Conservation (phyloP, 202 grass and related monocot species). For the Elaeis oleifera region DNA sequence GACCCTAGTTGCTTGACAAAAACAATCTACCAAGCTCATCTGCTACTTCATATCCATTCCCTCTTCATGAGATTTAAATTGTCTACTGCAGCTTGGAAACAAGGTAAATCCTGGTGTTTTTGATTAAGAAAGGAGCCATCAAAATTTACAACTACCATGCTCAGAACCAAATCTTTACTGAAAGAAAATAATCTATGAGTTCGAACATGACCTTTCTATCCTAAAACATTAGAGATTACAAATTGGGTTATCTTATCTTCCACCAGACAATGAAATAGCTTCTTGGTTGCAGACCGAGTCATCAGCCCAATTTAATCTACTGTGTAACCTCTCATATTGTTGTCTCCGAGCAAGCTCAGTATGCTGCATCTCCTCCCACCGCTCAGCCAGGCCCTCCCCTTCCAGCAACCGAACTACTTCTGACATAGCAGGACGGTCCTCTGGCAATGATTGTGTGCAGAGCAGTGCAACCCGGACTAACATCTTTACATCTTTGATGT, state of each 20-base stretch:
- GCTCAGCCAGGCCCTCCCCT: conserved; percentile 46
- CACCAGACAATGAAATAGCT: conserved; percentile 52
- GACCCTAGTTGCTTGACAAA: no score
- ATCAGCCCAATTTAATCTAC: conserved; percentile 27
- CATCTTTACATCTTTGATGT: conserved; percentile 37
- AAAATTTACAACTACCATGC: no score
- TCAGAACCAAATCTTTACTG: no score
- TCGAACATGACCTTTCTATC: no score
- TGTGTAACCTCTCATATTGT: conserved; percentile 22
- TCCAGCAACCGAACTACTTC: conserved; percentile 81
- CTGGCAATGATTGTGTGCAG: conserved; percentile 52
- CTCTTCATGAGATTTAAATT: no score
- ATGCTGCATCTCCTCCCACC: conserved; percentile 64
- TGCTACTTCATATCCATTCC: no score
- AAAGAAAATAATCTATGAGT: no score
- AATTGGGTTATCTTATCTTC: conserved; percentile 29
- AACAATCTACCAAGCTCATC: no score
- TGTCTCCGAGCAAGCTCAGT: conserved; percentile 42
- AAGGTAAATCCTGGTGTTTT: no score
- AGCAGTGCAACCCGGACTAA: conserved; percentile 69
- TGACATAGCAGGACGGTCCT: conserved; percentile 68
- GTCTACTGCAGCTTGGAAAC: no score
- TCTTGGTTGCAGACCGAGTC: conserved; percentile 49
- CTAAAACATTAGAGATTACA: no score
- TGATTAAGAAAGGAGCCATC: no score